A percentile compares a stretch with the other conserved stretches of the same genome.
Evolutionary conservation across 352 stramenopile genomes (phyloP).

Genomic region (Thalassiosira exigua): DNA sequence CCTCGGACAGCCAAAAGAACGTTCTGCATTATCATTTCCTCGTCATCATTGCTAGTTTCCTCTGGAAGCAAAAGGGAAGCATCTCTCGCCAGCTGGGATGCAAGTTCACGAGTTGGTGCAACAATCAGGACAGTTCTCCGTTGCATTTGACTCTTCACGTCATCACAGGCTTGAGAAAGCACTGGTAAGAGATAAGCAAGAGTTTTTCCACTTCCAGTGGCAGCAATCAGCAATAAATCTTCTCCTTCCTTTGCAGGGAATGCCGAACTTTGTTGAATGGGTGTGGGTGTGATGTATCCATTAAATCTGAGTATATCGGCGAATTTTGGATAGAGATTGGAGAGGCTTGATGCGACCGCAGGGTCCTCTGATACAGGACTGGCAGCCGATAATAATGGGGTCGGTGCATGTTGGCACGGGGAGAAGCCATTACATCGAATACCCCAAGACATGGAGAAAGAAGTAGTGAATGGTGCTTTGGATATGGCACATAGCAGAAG

Average conservation of each 20-base stretch:
- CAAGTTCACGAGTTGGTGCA: conserved; percentile 68
- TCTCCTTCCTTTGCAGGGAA: conserved; percentile 46
- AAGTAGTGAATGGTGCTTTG: conserved; percentile 1
- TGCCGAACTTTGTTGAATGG: conserved; percentile 59
- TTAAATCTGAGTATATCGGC: conserved; percentile 27
- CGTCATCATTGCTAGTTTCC: conserved; percentile 15
- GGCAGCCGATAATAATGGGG: conserved; percentile 7
- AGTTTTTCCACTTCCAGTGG: conserved; percentile 95
- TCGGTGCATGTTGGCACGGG: not conserved
- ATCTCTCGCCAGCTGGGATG: conserved; percentile 59
- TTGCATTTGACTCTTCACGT: not conserved
- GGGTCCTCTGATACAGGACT: not conserved
- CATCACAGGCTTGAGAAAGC: conserved; percentile 37
- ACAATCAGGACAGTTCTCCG: conserved; percentile 62
- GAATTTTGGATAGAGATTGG: conserved; percentile 50
- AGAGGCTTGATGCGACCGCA: conserved; percentile 6
- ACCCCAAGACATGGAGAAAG: conserved; percentile 7
- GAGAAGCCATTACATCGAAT: not conserved
- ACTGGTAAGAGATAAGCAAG: conserved; percentile 94
- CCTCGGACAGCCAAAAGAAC: conserved; percentile 59
- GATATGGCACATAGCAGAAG: conserved; percentile 10
- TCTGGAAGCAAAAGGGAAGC: conserved; percentile 44
- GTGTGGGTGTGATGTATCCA: conserved; percentile 55
- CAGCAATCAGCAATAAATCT: conserved; percentile 75
- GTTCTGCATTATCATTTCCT: conserved; percentile 8